Percentiles rank a stretch among this genome's conserved stretches.
phyloP scores from a whole-genome alignment of 495 filamentous ascomycete species.

The Aspergillus bridgeri region DNA sequence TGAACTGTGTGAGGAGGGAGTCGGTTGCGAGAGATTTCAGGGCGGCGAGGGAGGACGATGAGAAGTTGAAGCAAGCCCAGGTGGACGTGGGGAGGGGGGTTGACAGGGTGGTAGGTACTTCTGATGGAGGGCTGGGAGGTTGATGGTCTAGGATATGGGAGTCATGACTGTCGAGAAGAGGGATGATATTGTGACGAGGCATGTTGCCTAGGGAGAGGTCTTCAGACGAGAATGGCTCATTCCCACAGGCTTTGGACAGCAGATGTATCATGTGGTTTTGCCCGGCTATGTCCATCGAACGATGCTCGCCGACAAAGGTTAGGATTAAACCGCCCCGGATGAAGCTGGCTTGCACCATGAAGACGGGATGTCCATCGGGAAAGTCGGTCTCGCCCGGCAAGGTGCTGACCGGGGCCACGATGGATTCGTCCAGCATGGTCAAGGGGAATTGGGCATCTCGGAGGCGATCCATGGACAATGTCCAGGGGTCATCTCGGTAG shows the following conservation, averaged over 20 bases:
- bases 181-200: slow-evolving; percentile 37
- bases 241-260: slow-evolving; percentile 50
- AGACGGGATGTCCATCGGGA: slow-evolving; percentile 30
- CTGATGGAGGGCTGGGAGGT: neutral
- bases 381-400: slow-evolving; percentile 19
- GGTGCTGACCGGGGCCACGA: slow-evolving; percentile 47
- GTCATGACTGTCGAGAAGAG: slow-evolving; percentile 33
- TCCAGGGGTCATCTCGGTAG: slow-evolving; percentile 27
- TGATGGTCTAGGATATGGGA: slow-evolving; percentile 25
- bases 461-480: slow-evolving; percentile 41
- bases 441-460: slow-evolving; percentile 43
- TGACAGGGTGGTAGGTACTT: slow-evolving; percentile 5
- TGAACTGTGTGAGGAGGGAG: slow-evolving; percentile 21
- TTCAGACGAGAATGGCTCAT: slow-evolving; percentile 39
- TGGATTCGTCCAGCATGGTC: slow-evolving; percentile 49
- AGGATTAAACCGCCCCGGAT: slow-evolving; percentile 48
- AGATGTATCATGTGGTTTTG: slow-evolving; percentile 48
- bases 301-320: slow-evolving; percentile 46
- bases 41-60: slow-evolving; percentile 22
- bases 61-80: slow-evolving; percentile 46
- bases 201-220: slow-evolving; percentile 47
- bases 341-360: slow-evolving; percentile 52
- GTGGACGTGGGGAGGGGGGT: slow-evolving; percentile 19
- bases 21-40: slow-evolving; percentile 41
- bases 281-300: slow-evolving; percentile 52